Evolutionary conservation across 176 grass and related monocot species (phyloP).

Genomic region (Oryza officinalis): DNA sequence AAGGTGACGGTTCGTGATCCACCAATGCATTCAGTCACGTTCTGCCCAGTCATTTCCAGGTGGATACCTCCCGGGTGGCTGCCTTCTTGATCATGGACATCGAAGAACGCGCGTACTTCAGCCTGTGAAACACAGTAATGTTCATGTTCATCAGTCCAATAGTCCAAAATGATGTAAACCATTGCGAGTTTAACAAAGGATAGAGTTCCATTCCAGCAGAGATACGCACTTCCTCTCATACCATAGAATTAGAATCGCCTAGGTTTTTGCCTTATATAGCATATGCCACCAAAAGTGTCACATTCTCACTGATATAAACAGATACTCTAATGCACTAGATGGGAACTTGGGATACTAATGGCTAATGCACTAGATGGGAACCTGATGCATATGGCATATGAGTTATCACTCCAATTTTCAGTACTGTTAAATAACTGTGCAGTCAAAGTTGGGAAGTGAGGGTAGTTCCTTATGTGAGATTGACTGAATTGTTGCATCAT

Average conservation of each 20-base stretch:
- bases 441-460: not conserved
- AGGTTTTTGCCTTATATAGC: not conserved
- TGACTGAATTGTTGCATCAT: conserved; percentile 2
- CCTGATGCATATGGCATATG: not conserved
- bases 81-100: conserved; percentile 93
- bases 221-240: not conserved
- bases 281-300: not conserved
- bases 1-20: conserved; percentile 91
- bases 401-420: not conserved
- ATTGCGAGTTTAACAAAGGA: not conserved
- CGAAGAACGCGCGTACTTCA: conserved; percentile 89
- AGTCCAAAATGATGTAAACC: not conserved
- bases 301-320: not conserved
- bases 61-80: conserved; percentile 91
- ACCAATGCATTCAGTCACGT: conserved; percentile 91
- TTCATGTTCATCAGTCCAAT: conserved; percentile 24
- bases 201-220: not conserved
- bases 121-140: conserved; percentile 47
- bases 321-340: not conserved
- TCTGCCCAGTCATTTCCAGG: conserved; percentile 97
- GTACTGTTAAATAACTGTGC: not conserved
- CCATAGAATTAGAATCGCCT: not conserved
- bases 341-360: not conserved
- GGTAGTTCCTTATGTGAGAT: not conserved
- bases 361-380: not conserved